phyloP scores from a whole-genome alignment of 2,329 filamentous ascomycete species.

The Fusarium neocosmosporiellum region DNA sequence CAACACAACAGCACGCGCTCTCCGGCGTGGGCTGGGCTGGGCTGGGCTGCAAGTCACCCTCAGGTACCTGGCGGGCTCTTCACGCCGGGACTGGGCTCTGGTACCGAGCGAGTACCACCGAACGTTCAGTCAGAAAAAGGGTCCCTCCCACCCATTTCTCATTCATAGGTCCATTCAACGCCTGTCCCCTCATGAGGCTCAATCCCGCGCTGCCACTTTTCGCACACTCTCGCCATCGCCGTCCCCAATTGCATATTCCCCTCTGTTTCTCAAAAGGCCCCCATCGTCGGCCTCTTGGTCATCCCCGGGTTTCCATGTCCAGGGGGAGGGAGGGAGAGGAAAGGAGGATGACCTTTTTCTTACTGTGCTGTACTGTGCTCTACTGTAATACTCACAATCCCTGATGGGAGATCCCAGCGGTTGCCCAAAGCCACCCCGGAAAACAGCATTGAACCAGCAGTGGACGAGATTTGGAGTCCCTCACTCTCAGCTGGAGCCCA shows the following conservation, averaged over 20 bases:
- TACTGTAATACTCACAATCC: conserved; percentile 14
- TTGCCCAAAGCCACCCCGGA: conserved; percentile 37
- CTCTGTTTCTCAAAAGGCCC: neutral
- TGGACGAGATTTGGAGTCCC: conserved; percentile 13
- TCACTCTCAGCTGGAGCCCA: conserved; percentile 14
- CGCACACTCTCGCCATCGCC: conserved; percentile 29
- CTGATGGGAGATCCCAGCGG: conserved; percentile 19
- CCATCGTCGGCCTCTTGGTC: conserved; percentile 24
- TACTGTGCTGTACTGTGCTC: neutral
- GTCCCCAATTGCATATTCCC: conserved; percentile 33
- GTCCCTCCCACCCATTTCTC: neutral
- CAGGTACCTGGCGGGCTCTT: conserved; percentile 17
- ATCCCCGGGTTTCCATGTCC: conserved; percentile 23
- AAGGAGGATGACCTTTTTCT: neutral
- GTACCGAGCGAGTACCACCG: conserved; percentile 2
- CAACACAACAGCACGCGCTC: neutral
- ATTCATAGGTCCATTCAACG: conserved; percentile 9
- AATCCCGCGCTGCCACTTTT: conserved; percentile 20
- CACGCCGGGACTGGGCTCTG: neutral
- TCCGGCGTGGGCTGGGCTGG: neutral
- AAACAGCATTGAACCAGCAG: conserved; percentile 23
- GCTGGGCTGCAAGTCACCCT: conserved; percentile 18
- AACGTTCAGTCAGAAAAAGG: neutral
- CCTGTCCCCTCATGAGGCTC: conserved; percentile 14
- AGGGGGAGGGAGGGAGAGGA: neutral